These are phyloP conservation scores for Aspergillus texensis DNA, from an alignment of 2,329 filamentous ascomycete genomes.

Conservation along the genomic window DNA sequence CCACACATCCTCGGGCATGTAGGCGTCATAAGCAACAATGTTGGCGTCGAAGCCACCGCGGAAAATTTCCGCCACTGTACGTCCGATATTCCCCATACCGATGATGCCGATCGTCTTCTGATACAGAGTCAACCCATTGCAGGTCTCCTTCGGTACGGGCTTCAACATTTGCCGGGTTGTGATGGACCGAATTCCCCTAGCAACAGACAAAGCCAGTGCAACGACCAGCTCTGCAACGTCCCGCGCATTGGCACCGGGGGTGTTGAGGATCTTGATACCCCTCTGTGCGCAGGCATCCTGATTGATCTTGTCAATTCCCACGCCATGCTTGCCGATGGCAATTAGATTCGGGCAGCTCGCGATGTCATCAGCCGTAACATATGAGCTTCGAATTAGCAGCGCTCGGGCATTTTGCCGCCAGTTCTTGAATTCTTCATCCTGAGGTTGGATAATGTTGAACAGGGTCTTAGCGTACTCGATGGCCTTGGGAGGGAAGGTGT, in stretches of 20 bases:
- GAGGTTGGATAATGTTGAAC: slow-evolving; percentile 44
- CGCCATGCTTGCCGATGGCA: background rate
- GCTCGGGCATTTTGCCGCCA: slow-evolving; percentile 48
- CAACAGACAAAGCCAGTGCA: slow-evolving; percentile 40
- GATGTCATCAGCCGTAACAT: background rate
- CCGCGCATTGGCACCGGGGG: slow-evolving; percentile 49
- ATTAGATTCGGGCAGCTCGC: background rate
- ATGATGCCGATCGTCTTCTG: slow-evolving; percentile 35
- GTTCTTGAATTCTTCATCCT: slow-evolving; percentile 37
- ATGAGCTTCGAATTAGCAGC: slow-evolving; percentile 43
- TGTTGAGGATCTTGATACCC: slow-evolving; percentile 51
- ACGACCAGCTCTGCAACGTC: slow-evolving; percentile 45
- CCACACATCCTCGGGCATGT: background rate
- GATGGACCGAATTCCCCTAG: slow-evolving; percentile 37
- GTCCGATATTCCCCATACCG: background rate
- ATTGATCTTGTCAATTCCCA: background rate
- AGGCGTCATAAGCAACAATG: background rate
- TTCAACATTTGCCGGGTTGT: slow-evolving; percentile 30
- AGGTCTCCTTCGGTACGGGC: slow-evolving; percentile 43
- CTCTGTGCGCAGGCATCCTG: slow-evolving; percentile 39
- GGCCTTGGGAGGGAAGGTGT: background rate
- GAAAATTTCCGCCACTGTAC: background rate
- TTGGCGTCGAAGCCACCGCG: background rate
- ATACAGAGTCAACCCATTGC: slow-evolving; percentile 42
- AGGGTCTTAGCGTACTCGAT: slow-evolving; percentile 32